phyloP scores from a whole-genome alignment of 371 early-diverging fungal species.

The Coemansia sp. region DNA sequence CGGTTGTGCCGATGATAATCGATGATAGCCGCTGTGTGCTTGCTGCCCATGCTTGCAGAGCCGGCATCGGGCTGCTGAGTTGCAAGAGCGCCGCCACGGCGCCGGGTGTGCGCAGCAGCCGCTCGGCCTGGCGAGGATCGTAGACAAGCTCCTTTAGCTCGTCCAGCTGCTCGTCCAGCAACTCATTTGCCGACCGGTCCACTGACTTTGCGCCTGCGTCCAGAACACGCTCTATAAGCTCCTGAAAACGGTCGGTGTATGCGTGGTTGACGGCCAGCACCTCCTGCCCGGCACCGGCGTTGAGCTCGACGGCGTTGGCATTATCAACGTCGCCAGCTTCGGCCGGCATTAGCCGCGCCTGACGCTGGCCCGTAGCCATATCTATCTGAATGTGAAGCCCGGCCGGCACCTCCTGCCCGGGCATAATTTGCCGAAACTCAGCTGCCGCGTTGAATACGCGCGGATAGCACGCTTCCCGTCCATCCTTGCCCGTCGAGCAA shows the following conservation, averaged over 20 bases:
- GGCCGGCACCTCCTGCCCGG: slow-evolving; percentile 59
- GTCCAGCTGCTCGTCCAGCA: slow-evolving; percentile 43
- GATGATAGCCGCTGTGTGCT: slow-evolving; percentile 22
- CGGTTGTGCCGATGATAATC: slow-evolving; percentile 30
- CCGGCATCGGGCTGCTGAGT: slow-evolving; percentile 46
- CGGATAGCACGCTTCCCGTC: slow-evolving; percentile 53
- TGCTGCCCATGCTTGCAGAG: slow-evolving; percentile 7
- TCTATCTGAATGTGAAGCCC: slow-evolving; percentile 61
- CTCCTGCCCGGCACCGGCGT: not conserved
- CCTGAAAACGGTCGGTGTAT: slow-evolving; percentile 2
- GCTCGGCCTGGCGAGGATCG: slow-evolving; percentile 40
- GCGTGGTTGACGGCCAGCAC: not conserved
- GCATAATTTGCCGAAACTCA: slow-evolving; percentile 56
- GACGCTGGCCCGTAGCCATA: slow-evolving; percentile 56
- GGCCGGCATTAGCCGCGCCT: slow-evolving; percentile 53
- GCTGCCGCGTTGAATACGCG: slow-evolving; percentile 55
- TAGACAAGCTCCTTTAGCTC: slow-evolving; percentile 43
- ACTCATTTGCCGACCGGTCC: slow-evolving; percentile 10
- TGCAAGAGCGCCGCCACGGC: slow-evolving; percentile 45
- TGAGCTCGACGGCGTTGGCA: not conserved
- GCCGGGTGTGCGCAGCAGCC: slow-evolving; percentile 20
- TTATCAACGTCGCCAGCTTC: not conserved
- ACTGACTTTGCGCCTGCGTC: not conserved
- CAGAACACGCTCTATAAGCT: slow-evolving; percentile 6
- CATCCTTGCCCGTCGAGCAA: not conserved